Evolutionary conservation across 768 basidiomycete species (phyloP), one percentile per base, ranked within the genome.

Genomic region (Tulasnella calospora): DNA sequence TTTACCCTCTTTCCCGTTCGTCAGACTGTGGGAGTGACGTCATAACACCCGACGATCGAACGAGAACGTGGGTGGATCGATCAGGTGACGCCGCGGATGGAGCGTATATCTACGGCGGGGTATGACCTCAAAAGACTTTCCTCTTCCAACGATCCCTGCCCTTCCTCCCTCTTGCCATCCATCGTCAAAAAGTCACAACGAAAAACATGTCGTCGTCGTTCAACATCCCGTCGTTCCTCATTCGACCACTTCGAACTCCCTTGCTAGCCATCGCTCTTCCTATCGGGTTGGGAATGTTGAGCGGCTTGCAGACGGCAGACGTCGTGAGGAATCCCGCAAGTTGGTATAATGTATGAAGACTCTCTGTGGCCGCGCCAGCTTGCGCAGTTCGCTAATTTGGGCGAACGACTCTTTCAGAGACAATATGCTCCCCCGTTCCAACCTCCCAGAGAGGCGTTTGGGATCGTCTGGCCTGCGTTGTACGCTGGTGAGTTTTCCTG

Each of bases 191-290:
- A 23, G 21, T 27, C 23, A 3, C 83, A 79, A 81, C 73, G 81
- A n/a, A 85, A 86, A 12, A 61, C 3, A 55, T 55, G 51, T 19
- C 51, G 86, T 84, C 86, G 46, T 82, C 80, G 73, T 72, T 85
- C 77, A 77, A 86, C 72, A 83, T 90, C 55, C 89, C 90, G 23
- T 86, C 85, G 76, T 83, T 90, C 80, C 84, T 90, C 36, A 84
- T 90, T 79, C 84, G 85, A 27, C 86, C 90, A 79, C 89, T 89
- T 5, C 87, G 89, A 81, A 84, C 89, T 81, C 88, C 89, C 10
- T 83, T 90, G 74, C 85, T 87, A 17, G 90, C 90, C 1, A 85
- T 91, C 12, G 90, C 89, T 19, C 84, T 91, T 15, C 91, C 90
- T 6, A 84, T 92, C 15, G 86, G 86, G 47, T 83, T 90, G 0